These are phyloP conservation scores for Fragilaria crotonensis DNA, from an alignment of 108 stramenopile genomes.

Conservation along the genomic window DNA sequence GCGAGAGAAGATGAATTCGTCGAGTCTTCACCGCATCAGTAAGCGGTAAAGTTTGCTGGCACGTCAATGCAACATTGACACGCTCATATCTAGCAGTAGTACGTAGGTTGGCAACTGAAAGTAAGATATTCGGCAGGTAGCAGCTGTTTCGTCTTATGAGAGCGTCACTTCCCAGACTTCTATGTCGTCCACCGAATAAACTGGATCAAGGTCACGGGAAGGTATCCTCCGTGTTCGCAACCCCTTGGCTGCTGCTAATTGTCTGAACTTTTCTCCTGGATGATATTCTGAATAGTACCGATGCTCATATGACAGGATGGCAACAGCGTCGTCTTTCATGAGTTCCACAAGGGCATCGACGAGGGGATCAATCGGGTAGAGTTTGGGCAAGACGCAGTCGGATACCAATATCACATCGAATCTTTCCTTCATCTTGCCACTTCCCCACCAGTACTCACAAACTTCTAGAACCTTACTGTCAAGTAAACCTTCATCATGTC, in stretches of 20 bases:
- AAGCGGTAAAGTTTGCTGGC: too few relatives aligned
- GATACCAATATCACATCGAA: slow-evolving; percentile 72
- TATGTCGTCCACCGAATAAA: slow-evolving; percentile 62
- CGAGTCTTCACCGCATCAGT: too few relatives aligned
- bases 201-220: slow-evolving; percentile 27
- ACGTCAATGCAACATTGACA: too few relatives aligned
- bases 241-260: slow-evolving; percentile 25
- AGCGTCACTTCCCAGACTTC: slow-evolving; percentile 56
- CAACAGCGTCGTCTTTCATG: slow-evolving; percentile 12
- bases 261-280: slow-evolving; percentile 45
- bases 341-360: slow-evolving; percentile 70
- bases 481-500: background rate
- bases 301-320: slow-evolving; percentile 57
- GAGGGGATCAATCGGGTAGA: slow-evolving; percentile 86
- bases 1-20: too few relatives aligned
- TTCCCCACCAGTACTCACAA: slow-evolving; percentile 67
- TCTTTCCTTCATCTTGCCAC: slow-evolving; percentile 13
- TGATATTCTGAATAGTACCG: slow-evolving; percentile 57
- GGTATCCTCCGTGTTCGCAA: slow-evolving; percentile 33
- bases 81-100: too few relatives aligned
- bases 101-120: too few relatives aligned
- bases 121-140: too few relatives aligned
- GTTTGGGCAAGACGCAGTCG: slow-evolving; percentile 87
- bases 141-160: background rate
- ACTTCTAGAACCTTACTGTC: slow-evolving; percentile 11